Evolutionary conservation across 768 basidiomycete genomes (phyloP), one percentile per base, ranked within the genome.

Genomic region (Termitomyces sp.): DNA sequence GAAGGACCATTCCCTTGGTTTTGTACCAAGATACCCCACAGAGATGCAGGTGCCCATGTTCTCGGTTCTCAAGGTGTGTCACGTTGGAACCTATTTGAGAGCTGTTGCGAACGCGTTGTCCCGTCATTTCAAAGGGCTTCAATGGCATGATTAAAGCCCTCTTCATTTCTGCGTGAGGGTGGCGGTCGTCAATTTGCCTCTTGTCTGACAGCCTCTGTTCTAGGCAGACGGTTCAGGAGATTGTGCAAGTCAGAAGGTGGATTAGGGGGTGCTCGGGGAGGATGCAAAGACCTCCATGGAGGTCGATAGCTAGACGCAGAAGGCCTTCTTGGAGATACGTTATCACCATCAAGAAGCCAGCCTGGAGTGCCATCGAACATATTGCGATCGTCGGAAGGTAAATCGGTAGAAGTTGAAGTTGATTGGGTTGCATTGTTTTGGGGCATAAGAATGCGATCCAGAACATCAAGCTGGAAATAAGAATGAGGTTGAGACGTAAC

Each of bases 81-180:
- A 52, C 65, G 65, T 22, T 69, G 74, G 51, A 60, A 69, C 20
- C 70, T 71, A 11, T 66, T 62, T n/a, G 73, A 67, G 16, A 75
- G 49, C 49, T 76, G 76, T 18, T 71, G 67, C 0, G 75, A 72
- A 39, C 77, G 75, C 20, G 63, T 57, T 9, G 59, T 61, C 1
- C 71, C 72, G 50, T 77, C 74, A 4, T 65, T 67, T 35, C 75
- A 70, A 20, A 79, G 65, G 13, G 74, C 68, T 18, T 75, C 72
- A 22, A 77, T 69, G 12, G 72, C 72, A 22, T 70, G 66, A 48
- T 56, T 63, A 33, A 76, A 70, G 18, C 74, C 72, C 4, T 72
- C 71, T 18, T 61, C 66, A 40, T 60, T 64, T 20, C 66, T 66
- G 11, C 66, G 65, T 1, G 60, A 46, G 2, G 58, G 45, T 7